These are phyloP conservation scores for Coemansia sp. DNA, from an alignment of 192 early-diverging fungal species.

Conservation along the genomic window DNA sequence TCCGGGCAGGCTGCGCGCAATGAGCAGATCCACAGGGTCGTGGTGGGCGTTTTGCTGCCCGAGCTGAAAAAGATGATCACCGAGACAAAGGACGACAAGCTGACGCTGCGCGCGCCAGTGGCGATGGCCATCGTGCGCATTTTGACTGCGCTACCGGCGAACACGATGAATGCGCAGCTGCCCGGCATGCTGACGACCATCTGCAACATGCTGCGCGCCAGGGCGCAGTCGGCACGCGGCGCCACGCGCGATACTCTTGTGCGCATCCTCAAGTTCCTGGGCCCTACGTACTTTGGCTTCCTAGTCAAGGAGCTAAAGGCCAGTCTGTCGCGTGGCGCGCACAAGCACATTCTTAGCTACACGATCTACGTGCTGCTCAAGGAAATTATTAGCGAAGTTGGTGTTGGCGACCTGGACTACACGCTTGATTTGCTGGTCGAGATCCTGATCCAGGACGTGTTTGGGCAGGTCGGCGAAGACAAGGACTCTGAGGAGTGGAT, in stretches of 20 bases:
- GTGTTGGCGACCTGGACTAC: slow-evolving; percentile 73
- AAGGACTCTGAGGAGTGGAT: slow-evolving; percentile 86
- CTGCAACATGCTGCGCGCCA: slow-evolving; percentile 79
- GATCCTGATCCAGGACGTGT: slow-evolving; percentile 85
- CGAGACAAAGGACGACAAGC: slow-evolving; percentile 67
- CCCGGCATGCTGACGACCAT: slow-evolving; percentile 83
- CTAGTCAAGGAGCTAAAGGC: slow-evolving; percentile 79
- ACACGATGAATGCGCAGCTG: slow-evolving; percentile 72
- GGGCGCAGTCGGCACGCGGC: slow-evolving; percentile 78
- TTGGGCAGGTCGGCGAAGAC: slow-evolving; percentile 85
- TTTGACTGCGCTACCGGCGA: slow-evolving; percentile 73
- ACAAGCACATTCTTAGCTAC: slow-evolving; percentile 92
- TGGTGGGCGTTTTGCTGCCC: slow-evolving; percentile 79
- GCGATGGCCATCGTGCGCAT: slow-evolving; percentile 81
- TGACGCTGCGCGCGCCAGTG: slow-evolving; percentile 78
- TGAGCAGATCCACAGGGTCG: slow-evolving; percentile 64
- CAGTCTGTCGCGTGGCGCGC: slow-evolving; percentile 78
- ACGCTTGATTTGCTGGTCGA: slow-evolving; percentile 66
- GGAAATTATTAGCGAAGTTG: slow-evolving; percentile 56
- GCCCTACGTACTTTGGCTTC: slow-evolving; percentile 79
- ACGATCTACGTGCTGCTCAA: slow-evolving; percentile 82
- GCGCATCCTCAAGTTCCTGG: slow-evolving; percentile 80
- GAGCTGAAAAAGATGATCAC: slow-evolving; percentile 72
- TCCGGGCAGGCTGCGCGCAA: neutral
- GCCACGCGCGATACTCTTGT: slow-evolving; percentile 79